Evolutionary conservation across 352 stramenopile species (phyloP), one percentile per base, ranked within the genome.

Genomic region (Pythium plurisporium): DNA sequence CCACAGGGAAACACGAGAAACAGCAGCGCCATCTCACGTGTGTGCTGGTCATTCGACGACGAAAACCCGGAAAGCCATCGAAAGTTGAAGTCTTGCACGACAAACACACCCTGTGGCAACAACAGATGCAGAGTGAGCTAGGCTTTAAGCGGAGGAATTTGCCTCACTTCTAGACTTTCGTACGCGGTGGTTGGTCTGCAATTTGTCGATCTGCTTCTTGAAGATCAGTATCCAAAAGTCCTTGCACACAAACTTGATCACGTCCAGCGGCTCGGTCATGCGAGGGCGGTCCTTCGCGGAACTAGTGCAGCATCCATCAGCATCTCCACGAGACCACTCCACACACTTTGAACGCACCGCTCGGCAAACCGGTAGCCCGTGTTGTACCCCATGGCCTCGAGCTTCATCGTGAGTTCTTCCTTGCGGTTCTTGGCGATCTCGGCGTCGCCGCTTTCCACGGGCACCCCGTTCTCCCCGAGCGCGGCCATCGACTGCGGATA

Each of bases 201-300:
- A 73, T 76, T 98, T 98, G 71, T 98, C 95, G 70, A 99, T 98
- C 73, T 98, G 91, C 68, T 98, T 99, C 55, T 96, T 91, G 69
- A 98, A 99, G 44, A 98, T 91, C 49, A 96, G 75, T 62, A 92
- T 97, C 96, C 96, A 99, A 56, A 99, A 95, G 71, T 98, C 95
- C 70, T 99, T 99, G 78, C 96, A 99, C 30, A 99, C 70, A 69
- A 99, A 99, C 77, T 98, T 98, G 65, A 99, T 96, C 51, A 97
- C 91, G 55, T 99, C 95, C 46, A 98, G 77, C 40, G 89, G 83
- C 64, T 96, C 87, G 23, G 82, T 61, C 80, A 95, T 91, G 30
- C 86, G 83, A 40, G 86, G 68, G 5, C 82, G 76, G 42, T 95
- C 86, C 58, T 80, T 87, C 8, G 78, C 75, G 15, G 65, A 78